These are phyloP conservation scores for Syncephalastrum racemosum DNA, from an alignment of 371 early-diverging fungal genomes.

Conservation along the genomic window DNA sequence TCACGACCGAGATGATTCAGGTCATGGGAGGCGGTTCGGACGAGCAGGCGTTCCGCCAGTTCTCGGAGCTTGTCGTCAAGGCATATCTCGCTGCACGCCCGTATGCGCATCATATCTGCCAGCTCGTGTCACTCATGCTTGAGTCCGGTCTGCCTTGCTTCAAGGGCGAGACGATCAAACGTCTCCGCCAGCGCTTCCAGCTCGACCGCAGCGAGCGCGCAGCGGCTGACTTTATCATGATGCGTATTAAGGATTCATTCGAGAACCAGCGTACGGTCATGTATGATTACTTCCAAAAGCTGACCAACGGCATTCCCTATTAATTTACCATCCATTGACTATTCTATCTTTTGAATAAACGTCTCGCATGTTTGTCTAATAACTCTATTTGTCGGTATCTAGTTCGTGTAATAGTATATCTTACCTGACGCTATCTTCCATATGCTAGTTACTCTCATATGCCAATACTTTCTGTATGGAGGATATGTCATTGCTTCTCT, in stretches of 20 bases:
- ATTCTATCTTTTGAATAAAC: too few species aligned
- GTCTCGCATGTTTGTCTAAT: too few species aligned
- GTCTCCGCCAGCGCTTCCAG: slow-evolving; percentile 90
- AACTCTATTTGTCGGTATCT: too few species aligned
- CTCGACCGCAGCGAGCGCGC: slow-evolving; percentile 86
- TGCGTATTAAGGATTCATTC: slow-evolving; percentile 86
- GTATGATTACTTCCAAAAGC: slow-evolving; percentile 88
- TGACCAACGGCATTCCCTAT: slow-evolving; percentile 76
- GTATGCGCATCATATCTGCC: slow-evolving; percentile 91
- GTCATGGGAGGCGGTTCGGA: slow-evolving; percentile 92
- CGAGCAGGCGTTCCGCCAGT: slow-evolving; percentile 83
- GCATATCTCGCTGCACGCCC: slow-evolving; percentile 91
- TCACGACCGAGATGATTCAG: slow-evolving; percentile 97
- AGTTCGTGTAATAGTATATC: too few species aligned
- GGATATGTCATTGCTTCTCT: too few species aligned
- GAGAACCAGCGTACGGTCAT: slow-evolving; percentile 87
- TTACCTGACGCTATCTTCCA: too few species aligned
- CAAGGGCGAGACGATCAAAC: slow-evolving; percentile 87
- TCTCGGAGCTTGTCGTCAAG: slow-evolving; percentile 89
- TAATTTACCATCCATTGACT: not conserved
- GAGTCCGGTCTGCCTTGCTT: slow-evolving; percentile 98
- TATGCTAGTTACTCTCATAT: too few species aligned
- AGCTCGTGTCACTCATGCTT: slow-evolving; percentile 89
- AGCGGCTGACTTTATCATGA: slow-evolving; percentile 95
- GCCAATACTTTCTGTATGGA: too few species aligned